Base-by-base conservation (phyloP, 768 basidiomycete species). In the Plicaturopsis crispa region DNA sequence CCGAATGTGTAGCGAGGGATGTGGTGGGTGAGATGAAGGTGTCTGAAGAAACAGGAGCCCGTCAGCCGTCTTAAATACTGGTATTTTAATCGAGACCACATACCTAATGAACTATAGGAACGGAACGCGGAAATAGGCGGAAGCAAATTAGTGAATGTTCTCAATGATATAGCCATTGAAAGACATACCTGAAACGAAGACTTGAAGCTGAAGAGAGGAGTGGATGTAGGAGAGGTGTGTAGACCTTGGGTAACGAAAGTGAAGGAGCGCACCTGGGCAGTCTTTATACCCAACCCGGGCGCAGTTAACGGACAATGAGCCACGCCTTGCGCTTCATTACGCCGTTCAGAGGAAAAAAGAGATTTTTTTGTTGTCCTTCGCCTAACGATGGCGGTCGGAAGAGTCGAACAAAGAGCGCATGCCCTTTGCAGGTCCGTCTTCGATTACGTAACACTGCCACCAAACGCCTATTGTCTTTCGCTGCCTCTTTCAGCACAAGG, bases 1-100 rank as follows among this genome's bases (percentile, higher is more conserved):
- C 51, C 41, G 41, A 40, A 46, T 40, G 54, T 49, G 56, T 48
- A 53, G 54, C 47, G n/a, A n/a, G n/a, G n/a, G n/a, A n/a, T n/a
- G n/a, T n/a, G 46, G 49, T 40, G 37, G 40, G 33, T 16, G 33
- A 21, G 33, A 40, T 4, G 31, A 31, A 28, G 14, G 26, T 8
- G 26, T 31, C 33, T 45, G 36, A 23, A 31, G 35, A n/a, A 24
- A 24, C 10, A 16, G 8, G 8, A 34, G 33, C 33, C 33, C n/a
- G n/a, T n/a, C n/a, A n/a, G n/a, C n/a, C n/a, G n/a, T 20, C 21
- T 24, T 36, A 36, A 12, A 22, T 36, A 17, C 16, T 6, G 17
- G 26, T 28, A 14, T 28, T 28, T 28, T 11, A 36, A 13, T 11
- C 33, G 35, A 36, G 35, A 21, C 16, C 23, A 21, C 13, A 11